Evolutionary conservation across 495 filamentous ascomycete genomes (phyloP).

Genomic region (Chaetomium cochliodes): DNA sequence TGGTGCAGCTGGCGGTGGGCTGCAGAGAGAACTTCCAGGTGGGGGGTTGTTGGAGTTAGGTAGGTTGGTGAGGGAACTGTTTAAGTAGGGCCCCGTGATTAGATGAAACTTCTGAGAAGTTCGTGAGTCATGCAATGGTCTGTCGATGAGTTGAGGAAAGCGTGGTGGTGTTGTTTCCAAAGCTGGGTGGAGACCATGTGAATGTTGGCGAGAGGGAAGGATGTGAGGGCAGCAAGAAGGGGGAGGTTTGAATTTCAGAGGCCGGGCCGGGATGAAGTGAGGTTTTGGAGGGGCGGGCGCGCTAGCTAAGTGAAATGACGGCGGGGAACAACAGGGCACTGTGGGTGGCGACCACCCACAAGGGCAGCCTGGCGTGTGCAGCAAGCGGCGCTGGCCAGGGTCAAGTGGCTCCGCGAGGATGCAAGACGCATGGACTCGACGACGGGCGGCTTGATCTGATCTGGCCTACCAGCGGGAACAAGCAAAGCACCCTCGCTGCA

Average conservation of each 20-base stretch:
- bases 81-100: constrained; percentile 16
- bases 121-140: constrained; percentile 16
- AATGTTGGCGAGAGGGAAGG: constrained; percentile 12
- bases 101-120: constrained; percentile 18
- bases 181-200: constrained; percentile 21
- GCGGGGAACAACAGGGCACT: constrained; percentile 41
- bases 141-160: constrained; percentile 20
- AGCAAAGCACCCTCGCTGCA: constrained; percentile 1
- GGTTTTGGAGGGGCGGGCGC: constrained; percentile 41
- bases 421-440: constrained; percentile 33
- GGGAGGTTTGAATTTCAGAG: constrained; percentile 26
- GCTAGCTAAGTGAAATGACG: constrained; percentile 41
- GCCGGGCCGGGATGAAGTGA: constrained; percentile 26
- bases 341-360: constrained; percentile 40
- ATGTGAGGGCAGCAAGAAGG: constrained; percentile 15
- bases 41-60: not conserved
- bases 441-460: not conserved
- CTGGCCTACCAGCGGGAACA: not conserved
- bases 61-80: constrained; percentile 17
- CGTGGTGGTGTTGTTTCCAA: constrained; percentile 3
- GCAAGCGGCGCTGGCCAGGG: constrained; percentile 32
- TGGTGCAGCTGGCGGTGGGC: constrained; percentile 26
- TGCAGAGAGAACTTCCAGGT: constrained; percentile 19
- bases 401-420: constrained; percentile 33
- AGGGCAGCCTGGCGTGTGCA: constrained; percentile 34